Evolutionary conservation across 2,329 filamentous ascomycete genomes (phyloP).

Genomic region (Phyllosticta capitalensis): DNA sequence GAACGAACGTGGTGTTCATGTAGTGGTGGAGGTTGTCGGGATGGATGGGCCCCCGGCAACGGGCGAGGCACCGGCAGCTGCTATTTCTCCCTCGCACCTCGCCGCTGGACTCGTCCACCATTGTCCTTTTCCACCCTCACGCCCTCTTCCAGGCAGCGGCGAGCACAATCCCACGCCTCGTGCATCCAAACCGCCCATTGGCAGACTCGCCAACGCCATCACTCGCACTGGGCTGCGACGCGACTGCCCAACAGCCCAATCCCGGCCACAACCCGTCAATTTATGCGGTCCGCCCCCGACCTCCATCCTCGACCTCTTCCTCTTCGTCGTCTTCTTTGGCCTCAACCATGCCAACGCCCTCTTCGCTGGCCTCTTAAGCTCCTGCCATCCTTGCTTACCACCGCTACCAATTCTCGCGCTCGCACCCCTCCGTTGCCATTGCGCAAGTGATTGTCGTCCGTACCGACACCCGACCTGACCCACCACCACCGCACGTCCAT

Average conservation of each 20-base stretch:
- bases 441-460: constrained; percentile 1
- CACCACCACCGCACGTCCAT: not conserved
- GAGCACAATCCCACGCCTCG: not conserved
- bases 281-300: not conserved
- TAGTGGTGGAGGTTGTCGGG: not conserved
- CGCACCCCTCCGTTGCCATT: not conserved
- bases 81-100: not conserved
- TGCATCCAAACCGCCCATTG: not conserved
- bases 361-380: not conserved
- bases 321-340: not conserved
- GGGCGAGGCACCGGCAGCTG: not conserved
- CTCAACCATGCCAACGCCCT: not conserved
- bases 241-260: not conserved
- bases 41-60: not conserved
- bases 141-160: not conserved
- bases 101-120: not conserved
- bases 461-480: constrained; percentile 9
- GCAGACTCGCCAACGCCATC: not conserved
- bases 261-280: not conserved
- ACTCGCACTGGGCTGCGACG: not conserved
- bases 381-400: not conserved
- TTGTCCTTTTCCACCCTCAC: not conserved
- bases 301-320: not conserved
- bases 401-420: not conserved
- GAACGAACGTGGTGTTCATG: no score